phyloP scores from a whole-genome alignment of 148 eudicot species.

The Salicornia ramosissima region DNA sequence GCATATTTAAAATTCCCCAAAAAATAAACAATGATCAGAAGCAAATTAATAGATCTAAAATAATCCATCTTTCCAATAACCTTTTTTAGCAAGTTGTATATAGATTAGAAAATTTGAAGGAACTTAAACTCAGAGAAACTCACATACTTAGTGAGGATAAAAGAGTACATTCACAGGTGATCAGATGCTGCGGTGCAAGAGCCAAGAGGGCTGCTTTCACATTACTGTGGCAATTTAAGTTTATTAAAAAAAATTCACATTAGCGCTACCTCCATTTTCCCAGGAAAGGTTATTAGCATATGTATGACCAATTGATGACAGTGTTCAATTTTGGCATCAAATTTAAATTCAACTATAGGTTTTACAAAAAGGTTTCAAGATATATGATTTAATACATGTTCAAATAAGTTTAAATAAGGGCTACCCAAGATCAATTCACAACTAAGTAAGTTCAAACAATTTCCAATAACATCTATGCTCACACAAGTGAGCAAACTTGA shows the following conservation, averaged over 20 bases:
- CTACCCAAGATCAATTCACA: not conserved
- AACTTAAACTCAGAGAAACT: not conserved
- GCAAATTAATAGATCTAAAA: not conserved
- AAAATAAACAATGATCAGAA: not conserved
- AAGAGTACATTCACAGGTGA: not conserved
- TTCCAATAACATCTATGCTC: too few species aligned
- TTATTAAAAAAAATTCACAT: not conserved
- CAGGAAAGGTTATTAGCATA: not conserved
- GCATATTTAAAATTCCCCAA: slow-evolving; percentile 18
- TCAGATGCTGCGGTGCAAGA: not conserved
- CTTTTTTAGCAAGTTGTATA: not conserved
- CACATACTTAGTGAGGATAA: not conserved
- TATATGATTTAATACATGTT: not conserved
- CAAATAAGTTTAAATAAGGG: too few species aligned
- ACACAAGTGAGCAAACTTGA: too few species aligned
- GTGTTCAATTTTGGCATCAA: not conserved
- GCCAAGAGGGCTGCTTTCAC: not conserved
- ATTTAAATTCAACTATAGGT: too few species aligned
- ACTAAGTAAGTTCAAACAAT: too few species aligned
- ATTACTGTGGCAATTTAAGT: too few species aligned
- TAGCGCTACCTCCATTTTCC: not conserved
- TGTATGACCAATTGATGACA: not conserved
- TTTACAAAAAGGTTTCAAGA: too few species aligned
- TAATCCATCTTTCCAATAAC: not conserved
- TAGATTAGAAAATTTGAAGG: not conserved